Evolutionary conservation across 768 basidiomycete species (phyloP), one percentile per base, ranked within the genome.

Genomic region (Solioccasus polychromus): DNA sequence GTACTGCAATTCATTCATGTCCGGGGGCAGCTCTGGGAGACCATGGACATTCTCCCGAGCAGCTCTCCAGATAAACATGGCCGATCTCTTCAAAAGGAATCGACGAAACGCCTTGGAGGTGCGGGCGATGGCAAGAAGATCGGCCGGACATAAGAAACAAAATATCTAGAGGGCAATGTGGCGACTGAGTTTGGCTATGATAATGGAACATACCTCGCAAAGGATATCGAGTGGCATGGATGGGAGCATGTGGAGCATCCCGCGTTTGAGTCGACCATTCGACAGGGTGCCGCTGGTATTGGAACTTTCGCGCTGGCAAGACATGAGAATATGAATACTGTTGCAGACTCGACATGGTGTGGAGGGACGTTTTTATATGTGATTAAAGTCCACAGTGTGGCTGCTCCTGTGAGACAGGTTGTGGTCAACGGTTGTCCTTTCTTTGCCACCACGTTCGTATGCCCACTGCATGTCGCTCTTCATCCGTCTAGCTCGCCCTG

Each of bases 1-100:
- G 57, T 71, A 81, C 40, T 71, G 69, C n/a, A 74, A 66, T 51
- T 80, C 77, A 23, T 50, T 66, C 66, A 80, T 64, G 35, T 68
- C 72, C n/a, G 60, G 41, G 11, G 76, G 79, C 30, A 67, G 71
- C 20, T 70, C 66, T 4, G 78, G 80, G 22, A 80, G 57, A 15
- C 57, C 67, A 17, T 48, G 53, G 25, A 78, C 51, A 42, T 69
- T 69, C 35, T 49, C 39, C 18, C 71, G 66, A 26, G 72, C 68
- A 20, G 62, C 48, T 23, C 48, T 57, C 67, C 68, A 54, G 55
- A 69, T 42, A 48, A 66, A 52, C 59, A 54, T 44, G 54, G 63
- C 12, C 45, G 68, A 31, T 45, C 42, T 42, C 11, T 44, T 54
- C 50, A 72, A 64, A 14, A 79, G 69, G 5, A 78, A 60, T 3